Conservation (phyloP, 495 filamentous ascomycete genomes). For the Penicillium bovifimosum region DNA sequence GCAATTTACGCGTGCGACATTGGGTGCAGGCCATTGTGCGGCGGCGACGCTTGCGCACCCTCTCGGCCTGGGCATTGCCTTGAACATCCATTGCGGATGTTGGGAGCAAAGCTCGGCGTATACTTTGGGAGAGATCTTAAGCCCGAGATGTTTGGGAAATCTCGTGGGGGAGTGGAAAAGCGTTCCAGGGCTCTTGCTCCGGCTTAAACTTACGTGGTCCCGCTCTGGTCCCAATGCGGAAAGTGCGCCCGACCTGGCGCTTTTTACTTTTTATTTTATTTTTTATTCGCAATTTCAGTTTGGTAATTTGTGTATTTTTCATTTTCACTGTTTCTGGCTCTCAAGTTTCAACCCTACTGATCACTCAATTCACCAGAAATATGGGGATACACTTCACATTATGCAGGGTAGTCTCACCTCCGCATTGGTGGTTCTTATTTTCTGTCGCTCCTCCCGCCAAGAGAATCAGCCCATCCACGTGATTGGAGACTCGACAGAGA, state of each 20-base stretch:
- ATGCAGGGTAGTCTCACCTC: too few relatives aligned
- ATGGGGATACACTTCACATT: not conserved
- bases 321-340: too few relatives aligned
- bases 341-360: too few relatives aligned
- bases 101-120: not conserved
- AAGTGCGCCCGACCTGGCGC: conserved; percentile 10
- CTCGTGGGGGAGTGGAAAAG: not conserved
- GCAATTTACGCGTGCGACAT: conserved; percentile 64
- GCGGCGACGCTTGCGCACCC: conserved; percentile 39
- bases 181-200: not conserved
- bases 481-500: not conserved
- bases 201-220: conserved; percentile 17
- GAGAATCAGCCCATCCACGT: not conserved
- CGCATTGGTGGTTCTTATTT: not conserved
- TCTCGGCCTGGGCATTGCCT: conserved; percentile 13
- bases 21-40: conserved; percentile 42
- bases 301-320: not conserved
- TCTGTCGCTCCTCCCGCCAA: not conserved
- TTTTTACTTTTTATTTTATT: not conserved
- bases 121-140: not conserved
- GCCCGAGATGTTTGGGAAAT: conserved; percentile 1
- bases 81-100: conserved; percentile 11
- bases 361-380: not conserved
- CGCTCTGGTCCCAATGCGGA: conserved; percentile 8
- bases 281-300: not conserved